Evolutionary conservation across 805 yeast genomes (phyloP).

Genomic region (Wickerhamiella alocasiicola): DNA sequence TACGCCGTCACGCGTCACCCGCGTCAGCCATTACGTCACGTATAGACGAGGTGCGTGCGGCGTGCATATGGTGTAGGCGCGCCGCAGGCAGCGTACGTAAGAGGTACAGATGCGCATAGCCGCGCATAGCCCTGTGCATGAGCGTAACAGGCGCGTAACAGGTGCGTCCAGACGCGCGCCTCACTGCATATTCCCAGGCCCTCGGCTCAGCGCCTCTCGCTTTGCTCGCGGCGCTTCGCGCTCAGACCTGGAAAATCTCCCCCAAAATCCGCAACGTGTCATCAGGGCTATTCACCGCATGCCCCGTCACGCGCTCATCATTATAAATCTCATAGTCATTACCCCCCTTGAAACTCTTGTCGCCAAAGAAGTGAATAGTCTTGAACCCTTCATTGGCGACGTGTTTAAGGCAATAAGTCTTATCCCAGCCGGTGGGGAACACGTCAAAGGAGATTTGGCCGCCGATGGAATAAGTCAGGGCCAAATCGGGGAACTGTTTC

Average conservation of each 20-base stretch:
- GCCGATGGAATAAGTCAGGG: slow-evolving; percentile 93
- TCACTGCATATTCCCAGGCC: no score
- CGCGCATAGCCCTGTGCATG: no score
- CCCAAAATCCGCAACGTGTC: slow-evolving; percentile 80
- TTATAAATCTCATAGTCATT: slow-evolving; percentile 94
- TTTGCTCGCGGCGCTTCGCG: not conserved
- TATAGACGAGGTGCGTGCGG: no score
- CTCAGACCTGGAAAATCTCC: slow-evolving; percentile 44
- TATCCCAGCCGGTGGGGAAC: slow-evolving; percentile 99
- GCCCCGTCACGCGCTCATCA: slow-evolving; percentile 91
- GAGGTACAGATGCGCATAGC: no score
- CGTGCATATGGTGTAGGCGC: no score
- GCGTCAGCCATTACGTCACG: no score
- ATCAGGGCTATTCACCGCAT: slow-evolving; percentile 76
- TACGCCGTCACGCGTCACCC: no score
- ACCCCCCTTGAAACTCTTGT: slow-evolving; percentile 92
- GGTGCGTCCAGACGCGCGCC: no score
- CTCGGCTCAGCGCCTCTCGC: not conserved
- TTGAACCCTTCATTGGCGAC: slow-evolving; percentile 74
- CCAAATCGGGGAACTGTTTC: slow-evolving; percentile 68
- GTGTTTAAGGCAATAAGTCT: slow-evolving; percentile 94
- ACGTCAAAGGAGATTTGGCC: slow-evolving; percentile 99
- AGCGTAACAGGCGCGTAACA: no score
- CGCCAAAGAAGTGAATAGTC: slow-evolving; percentile 95
- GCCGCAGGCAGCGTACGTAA: no score